Conservation (phyloP, 139 green algal species). For the Chlamydomonas sphaeroides region DNA sequence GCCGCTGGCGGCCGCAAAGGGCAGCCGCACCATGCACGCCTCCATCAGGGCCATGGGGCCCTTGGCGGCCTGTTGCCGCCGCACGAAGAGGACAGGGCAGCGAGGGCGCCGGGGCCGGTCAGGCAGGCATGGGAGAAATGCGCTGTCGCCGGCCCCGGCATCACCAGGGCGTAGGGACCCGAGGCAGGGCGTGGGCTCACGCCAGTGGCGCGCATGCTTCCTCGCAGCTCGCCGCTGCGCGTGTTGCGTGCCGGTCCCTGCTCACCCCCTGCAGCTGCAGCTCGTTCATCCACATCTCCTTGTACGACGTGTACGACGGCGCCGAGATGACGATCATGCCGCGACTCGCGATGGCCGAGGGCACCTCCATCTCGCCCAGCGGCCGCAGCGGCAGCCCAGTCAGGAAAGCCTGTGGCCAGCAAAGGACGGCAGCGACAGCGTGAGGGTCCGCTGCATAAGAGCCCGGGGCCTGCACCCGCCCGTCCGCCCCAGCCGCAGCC, state of each 20-base stretch:
- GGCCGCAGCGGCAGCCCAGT: slow-evolving; percentile 38
- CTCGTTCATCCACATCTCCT: slow-evolving; percentile 52
- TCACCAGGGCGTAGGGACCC: no score
- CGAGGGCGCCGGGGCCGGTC: no score
- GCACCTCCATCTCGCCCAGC: slow-evolving; percentile 57
- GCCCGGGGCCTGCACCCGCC: no score
- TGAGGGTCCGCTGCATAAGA: no score
- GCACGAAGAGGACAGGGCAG: background rate
- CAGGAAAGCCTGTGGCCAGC: slow-evolving; percentile 33
- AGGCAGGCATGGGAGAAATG: no score
- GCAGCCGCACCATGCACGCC: slow-evolving; percentile 57
- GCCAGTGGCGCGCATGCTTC: no score
- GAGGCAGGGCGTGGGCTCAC: no score
- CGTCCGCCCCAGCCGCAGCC: no score
- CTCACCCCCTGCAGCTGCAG: slow-evolving; percentile 37
- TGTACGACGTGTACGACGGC: slow-evolving; percentile 52
- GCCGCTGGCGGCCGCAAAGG: slow-evolving; percentile 41
- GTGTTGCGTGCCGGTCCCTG: no score
- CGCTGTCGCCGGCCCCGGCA: no score
- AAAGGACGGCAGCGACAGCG: no score
- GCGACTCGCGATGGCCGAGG: slow-evolving; percentile 24
- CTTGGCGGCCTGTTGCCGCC: slow-evolving; percentile 13
- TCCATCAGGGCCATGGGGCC: slow-evolving; percentile 57
- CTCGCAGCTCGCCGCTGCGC: no score
- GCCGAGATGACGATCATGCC: slow-evolving; percentile 44